Percentiles rank a stretch among this genome's conserved stretches.
Conservation (phyloP, 768 basidiomycete genomes). For the Suillus clintonianus region DNA sequence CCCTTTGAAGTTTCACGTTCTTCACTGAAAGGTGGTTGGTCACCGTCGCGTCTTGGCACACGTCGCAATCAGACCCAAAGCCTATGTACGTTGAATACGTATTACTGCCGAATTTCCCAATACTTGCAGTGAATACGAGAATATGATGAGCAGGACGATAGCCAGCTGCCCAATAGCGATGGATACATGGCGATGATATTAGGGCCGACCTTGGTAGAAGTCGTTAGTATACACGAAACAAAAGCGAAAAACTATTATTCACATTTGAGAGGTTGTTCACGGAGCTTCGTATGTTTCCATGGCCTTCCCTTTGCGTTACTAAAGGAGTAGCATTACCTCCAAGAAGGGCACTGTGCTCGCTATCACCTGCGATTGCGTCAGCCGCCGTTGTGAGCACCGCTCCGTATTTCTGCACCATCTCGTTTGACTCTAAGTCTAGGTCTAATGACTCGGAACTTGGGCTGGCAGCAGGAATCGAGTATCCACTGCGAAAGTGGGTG, state of each 20-base stretch:
- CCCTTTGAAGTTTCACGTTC: not conserved
- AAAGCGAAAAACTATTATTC: slow-evolving; percentile 16
- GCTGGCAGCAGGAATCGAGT: not conserved
- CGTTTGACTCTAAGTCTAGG: slow-evolving; percentile 35
- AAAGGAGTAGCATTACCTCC: slow-evolving; percentile 33
- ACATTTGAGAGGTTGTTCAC: slow-evolving; percentile 85
- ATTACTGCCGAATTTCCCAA: not conserved
- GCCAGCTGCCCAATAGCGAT: slow-evolving; percentile 90
- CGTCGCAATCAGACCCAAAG: not conserved
- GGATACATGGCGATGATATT: slow-evolving; percentile 97
- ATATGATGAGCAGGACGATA: slow-evolving; percentile 86
- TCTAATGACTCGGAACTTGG: not conserved
- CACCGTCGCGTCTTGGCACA: not conserved
- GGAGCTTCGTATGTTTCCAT: slow-evolving; percentile 67
- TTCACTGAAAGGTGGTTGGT: not conserved
- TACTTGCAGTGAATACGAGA: slow-evolving; percentile 94
- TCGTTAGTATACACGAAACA: slow-evolving; percentile 7
- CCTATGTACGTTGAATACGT: not conserved
- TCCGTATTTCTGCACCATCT: slow-evolving; percentile 75
- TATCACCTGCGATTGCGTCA: slow-evolving; percentile 21
- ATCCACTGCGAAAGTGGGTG: not conserved
- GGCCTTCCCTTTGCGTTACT: slow-evolving; percentile 51
- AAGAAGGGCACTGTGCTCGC: slow-evolving; percentile 65
- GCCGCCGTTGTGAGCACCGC: slow-evolving; percentile 42
- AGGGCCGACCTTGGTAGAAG: slow-evolving; percentile 62